phyloP scores from a whole-genome alignment of 2,329 filamentous ascomycete genomes.

The Teratosphaeria zuluensis region DNA sequence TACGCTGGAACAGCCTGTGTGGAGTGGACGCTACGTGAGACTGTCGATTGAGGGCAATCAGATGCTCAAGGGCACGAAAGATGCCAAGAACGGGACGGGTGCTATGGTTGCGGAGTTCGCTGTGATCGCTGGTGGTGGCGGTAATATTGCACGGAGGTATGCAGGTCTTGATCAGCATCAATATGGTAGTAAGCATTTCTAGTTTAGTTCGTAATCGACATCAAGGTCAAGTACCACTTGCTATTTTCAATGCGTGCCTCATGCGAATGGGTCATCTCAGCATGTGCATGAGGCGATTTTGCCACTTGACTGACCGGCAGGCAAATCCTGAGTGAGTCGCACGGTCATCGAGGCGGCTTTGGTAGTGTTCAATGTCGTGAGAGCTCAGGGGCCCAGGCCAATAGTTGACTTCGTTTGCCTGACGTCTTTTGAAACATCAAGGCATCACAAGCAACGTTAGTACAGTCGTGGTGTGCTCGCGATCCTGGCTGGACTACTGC shows the following conservation, averaged over 20 bases:
- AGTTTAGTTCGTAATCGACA: neutral
- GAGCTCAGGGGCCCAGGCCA: too few species aligned
- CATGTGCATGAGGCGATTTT: too few species aligned
- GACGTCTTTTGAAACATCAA: too few species aligned
- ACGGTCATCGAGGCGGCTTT: too few species aligned
- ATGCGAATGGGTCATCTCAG: too few species aligned
- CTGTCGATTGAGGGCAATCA: conserved; percentile 41
- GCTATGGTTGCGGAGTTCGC: conserved; percentile 44
- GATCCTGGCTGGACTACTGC: too few species aligned
- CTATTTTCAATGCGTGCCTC: neutral
- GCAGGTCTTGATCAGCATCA: neutral
- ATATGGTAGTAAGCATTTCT: neutral
- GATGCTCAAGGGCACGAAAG: conserved; percentile 21
- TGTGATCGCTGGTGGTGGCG: conserved; percentile 12
- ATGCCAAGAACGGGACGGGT: conserved; percentile 29
- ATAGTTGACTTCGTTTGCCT: too few species aligned
- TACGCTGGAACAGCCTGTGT: conserved; percentile 29
- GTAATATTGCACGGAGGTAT: neutral
- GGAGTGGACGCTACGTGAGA: conserved; percentile 36
- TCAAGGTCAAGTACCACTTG: neutral
- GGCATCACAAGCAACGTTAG: too few species aligned
- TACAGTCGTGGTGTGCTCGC: too few species aligned
- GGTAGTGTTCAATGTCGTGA: too few species aligned
- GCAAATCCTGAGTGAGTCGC: too few species aligned
- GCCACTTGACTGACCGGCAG: too few species aligned